phyloP scores from a whole-genome alignment of 2,329 filamentous ascomycete genomes.

The Aureobasidium vineae region DNA sequence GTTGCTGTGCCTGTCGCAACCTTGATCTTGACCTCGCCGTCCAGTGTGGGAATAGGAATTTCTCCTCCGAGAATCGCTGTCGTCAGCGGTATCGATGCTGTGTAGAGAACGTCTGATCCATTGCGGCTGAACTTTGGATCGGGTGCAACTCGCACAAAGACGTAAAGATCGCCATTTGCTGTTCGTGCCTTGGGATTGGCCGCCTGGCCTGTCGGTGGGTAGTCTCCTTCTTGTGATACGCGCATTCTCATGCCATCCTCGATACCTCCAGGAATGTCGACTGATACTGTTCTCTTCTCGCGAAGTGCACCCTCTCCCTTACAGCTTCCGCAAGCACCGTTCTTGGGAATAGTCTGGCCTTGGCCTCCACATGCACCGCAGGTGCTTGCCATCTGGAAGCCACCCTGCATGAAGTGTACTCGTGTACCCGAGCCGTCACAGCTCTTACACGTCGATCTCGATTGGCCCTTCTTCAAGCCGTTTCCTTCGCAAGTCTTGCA shows the following conservation, averaged over 20 bases:
- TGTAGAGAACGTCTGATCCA: slow-evolving; percentile 90
- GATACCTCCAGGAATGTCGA: slow-evolving; percentile 93
- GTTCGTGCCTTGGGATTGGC: slow-evolving; percentile 62
- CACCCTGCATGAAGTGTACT: slow-evolving; percentile 85
- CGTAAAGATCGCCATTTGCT: slow-evolving; percentile 84
- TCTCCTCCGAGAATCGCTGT: slow-evolving; percentile 92
- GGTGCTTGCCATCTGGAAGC: slow-evolving; percentile 93
- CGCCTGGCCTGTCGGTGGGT: slow-evolving; percentile 70
- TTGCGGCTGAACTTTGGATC: slow-evolving; percentile 86
- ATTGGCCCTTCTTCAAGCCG: slow-evolving; percentile 78
- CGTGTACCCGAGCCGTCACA: slow-evolving; percentile 85
- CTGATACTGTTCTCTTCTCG: slow-evolving; percentile 75
- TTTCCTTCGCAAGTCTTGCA: slow-evolving; percentile 82
- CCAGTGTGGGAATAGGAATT: slow-evolving; percentile 82
- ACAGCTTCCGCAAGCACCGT: slow-evolving; percentile 77
- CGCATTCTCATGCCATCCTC: slow-evolving; percentile 94
- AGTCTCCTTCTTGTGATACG: slow-evolving; percentile 82
- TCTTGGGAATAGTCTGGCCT: slow-evolving; percentile 72
- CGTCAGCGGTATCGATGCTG: slow-evolving; percentile 84
- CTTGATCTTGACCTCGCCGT: slow-evolving; percentile 86
- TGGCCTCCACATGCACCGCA: slow-evolving; percentile 78
- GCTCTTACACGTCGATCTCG: slow-evolving; percentile 68
- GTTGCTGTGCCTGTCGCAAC: slow-evolving; percentile 88
- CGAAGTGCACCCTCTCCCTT: slow-evolving; percentile 78
- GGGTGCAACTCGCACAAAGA: slow-evolving; percentile 82